Evolutionary conservation across 371 early-diverging fungal genomes (phyloP), one percentile per base, ranked within the genome.

Genomic region (Rhizopus delemar): DNA sequence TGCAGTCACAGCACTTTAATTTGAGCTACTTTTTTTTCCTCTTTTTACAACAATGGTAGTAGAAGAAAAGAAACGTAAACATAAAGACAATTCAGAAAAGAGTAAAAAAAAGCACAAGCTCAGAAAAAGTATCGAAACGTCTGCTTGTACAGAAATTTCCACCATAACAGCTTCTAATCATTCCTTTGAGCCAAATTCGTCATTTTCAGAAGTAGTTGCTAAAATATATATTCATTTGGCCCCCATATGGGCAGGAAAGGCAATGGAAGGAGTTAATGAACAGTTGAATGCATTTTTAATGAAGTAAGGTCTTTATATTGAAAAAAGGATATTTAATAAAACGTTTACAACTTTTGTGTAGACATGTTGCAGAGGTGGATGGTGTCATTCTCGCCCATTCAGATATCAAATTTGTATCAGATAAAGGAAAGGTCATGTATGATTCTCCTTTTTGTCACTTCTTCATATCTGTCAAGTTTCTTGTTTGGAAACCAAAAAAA

Each of bases 381-480:
- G 96, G 96, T 55, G 90, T 97, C 34, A 87, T 95, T 12, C 73
- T 97, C 33, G 80, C 92, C 7, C 95, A 93, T 68, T 78, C 84
- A n/a, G 81, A 92, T 57, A 77, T 91, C 33, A 64, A 84, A 59
- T 60, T 88, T 4, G 62, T 82, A 33, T 71, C 83, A 56, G 71
- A 83, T 13, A 74, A 83, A 32, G 92, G 87, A 45, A 81, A 73
- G n/a, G 78, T 97, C 52, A 68, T 91, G 46, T 82, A 86, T 60
- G 97, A 97, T 70, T 90, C 89, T 29, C 96, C 97, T 3, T 93
- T 85, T 65, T 75, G 82, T 39, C 90, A 92, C 65, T 89, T 96
- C 66, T 81, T 87, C 61, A 77, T 96, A 32, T 62, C 77, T 8
- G 89, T 80, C 36, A 82, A 80, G 43, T 82, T 96, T 15, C 73